These are phyloP conservation scores for Leishmania tropica DNA, from an alignment of 208 protist genomes.

Conservation along the genomic window DNA sequence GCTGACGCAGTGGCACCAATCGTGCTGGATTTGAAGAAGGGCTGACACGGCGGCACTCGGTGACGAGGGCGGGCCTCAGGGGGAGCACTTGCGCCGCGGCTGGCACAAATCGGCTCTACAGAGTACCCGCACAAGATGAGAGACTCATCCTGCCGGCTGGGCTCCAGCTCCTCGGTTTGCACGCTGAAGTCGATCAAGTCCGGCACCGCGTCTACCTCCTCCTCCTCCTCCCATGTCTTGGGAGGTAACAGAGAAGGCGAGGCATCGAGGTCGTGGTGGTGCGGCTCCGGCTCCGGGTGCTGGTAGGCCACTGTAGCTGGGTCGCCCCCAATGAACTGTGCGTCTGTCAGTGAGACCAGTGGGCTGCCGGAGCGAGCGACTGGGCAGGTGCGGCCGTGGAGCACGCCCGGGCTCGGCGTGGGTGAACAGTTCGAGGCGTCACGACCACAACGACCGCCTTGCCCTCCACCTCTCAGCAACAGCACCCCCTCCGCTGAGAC, in stretches of 20 bases:
- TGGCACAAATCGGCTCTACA: conserved; percentile 21
- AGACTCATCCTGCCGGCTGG: conserved; percentile 18
- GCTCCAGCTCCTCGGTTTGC: conserved; percentile 20
- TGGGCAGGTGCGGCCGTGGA: neutral
- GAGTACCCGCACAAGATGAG: conserved; percentile 29
- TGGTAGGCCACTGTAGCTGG: neutral
- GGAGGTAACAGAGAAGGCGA: neutral
- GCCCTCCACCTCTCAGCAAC: neutral
- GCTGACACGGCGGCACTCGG: neutral
- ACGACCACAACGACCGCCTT: neutral
- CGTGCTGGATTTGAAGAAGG: neutral
- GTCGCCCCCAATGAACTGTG: neutral
- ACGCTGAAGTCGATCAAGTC: conserved; percentile 34
- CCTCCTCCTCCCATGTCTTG: neutral
- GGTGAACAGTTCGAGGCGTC: neutral
- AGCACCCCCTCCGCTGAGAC: neutral
- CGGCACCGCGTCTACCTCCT: neutral
- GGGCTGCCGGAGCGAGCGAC: conserved; percentile 2
- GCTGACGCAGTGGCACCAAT: neutral
- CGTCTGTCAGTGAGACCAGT: conserved; percentile 7
- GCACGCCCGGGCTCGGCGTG: neutral
- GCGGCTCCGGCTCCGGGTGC: neutral
- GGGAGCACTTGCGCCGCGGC: neutral
- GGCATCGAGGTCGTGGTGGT: neutral
- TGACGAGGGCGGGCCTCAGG: neutral